Evolutionary conservation across 371 early-diverging fungal species (phyloP).

Genomic region (Mucor saturninus): DNA sequence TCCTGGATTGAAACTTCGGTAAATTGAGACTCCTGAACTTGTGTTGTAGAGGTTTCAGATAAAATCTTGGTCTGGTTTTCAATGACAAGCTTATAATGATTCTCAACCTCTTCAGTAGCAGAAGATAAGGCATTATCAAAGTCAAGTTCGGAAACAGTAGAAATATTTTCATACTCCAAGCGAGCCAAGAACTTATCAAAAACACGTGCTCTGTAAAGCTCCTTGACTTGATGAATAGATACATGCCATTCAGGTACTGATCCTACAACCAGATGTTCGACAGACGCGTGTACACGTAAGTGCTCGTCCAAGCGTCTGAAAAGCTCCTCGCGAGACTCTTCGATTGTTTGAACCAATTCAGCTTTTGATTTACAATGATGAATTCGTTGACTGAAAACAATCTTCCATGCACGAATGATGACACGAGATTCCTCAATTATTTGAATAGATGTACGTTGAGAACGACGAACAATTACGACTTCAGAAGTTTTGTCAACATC

Average conservation of each 20-base stretch:
- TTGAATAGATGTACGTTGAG: slow-evolving; percentile 24
- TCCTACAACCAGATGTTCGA: slow-evolving; percentile 27
- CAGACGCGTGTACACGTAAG: slow-evolving; percentile 32
- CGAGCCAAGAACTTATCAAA: slow-evolving; percentile 38
- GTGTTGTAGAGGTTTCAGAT: neutral
- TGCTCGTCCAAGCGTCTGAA: slow-evolving; percentile 42
- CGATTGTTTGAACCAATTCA: slow-evolving; percentile 30
- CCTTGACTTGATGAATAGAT: slow-evolving; percentile 40
- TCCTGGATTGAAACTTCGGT: slow-evolving; percentile 18
- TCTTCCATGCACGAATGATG: slow-evolving; percentile 45
- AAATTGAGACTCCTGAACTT: neutral
- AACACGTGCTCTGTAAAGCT: slow-evolving; percentile 39
- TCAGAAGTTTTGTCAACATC: slow-evolving; percentile 24
- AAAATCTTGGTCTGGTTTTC: slow-evolving; percentile 20
- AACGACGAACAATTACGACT: slow-evolving; percentile 20
- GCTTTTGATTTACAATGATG: slow-evolving; percentile 36
- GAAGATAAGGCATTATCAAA: slow-evolving; percentile 25
- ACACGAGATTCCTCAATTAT: slow-evolving; percentile 36
- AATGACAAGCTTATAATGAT: slow-evolving; percentile 25
- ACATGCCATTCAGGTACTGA: slow-evolving; percentile 36
- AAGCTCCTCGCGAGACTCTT: slow-evolving; percentile 37
- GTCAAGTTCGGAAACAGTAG: slow-evolving; percentile 23
- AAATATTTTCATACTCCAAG: slow-evolving; percentile 19
- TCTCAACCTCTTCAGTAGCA: slow-evolving; percentile 34
- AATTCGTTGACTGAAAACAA: slow-evolving; percentile 37